Evolutionary conservation across 768 basidiomycete species (phyloP), one percentile per base, ranked within the genome.

Genomic region (Sarcodon aspratus): DNA sequence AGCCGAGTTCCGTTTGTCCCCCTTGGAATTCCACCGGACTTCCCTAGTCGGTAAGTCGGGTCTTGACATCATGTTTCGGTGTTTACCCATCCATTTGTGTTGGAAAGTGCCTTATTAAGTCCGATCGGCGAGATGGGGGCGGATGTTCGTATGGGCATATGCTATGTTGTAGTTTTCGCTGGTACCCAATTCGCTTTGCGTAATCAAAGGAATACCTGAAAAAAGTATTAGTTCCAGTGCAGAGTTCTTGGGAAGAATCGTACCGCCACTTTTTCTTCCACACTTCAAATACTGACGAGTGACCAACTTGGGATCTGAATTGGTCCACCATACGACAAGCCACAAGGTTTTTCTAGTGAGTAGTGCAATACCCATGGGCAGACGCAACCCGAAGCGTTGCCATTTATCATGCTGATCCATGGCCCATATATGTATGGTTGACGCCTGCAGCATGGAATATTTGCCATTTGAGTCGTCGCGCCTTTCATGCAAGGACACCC

Each of bases 381-480:
- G 54, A 17, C 49, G 60, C 0, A 74, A 58, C 0, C 69, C 69
- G 55, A 67, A 73, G 5, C 56, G 49, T 35, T 58, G 56, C 68
- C 67, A 74, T 45, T 76, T 76, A 50, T 76, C 69, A 52, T 76
- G 71, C 51, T 75, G 74, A 46, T 75, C 69, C 15, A 64, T 47
- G 5, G 59, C 47, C 52, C 60, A 57, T 0, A 69, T 18, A n/a
- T n/a, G n/a, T n/a, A 44, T 75, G 67, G 33, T 65, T 73, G 0
- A 71, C 61, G 0, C 73, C 73, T 6, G 72, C 70, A 3, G 67
- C 59, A 54, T 58, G 70, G 45, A 67, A 74, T 0, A 49, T 50
- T 4, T 55, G 53, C 0, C 66, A 57, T 12, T 57, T 56, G 18
- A 73, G 38, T 2, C 49, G 62, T 0, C 53, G n/a, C n/a, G n/a